These are phyloP conservation scores for Curvularia lunata DNA, from an alignment of 2,329 filamentous ascomycete species.

Conservation along the genomic window DNA sequence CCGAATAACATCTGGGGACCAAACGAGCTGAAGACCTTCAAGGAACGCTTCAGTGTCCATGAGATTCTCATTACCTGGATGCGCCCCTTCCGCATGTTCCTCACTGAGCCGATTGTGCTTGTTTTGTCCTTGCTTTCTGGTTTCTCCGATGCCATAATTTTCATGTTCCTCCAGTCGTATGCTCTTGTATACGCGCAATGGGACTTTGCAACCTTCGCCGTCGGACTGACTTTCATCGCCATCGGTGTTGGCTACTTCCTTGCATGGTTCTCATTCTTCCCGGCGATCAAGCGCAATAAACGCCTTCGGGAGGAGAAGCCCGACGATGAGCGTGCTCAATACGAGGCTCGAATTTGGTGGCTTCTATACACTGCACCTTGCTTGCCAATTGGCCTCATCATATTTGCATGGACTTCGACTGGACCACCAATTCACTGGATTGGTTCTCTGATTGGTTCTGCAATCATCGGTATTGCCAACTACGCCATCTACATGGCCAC, in stretches of 20 bases:
- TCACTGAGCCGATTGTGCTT: slow-evolving; percentile 77
- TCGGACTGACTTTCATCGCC: slow-evolving; percentile 69
- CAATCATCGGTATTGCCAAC: slow-evolving; percentile 73
- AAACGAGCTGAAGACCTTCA: slow-evolving; percentile 65
- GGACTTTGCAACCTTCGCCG: slow-evolving; percentile 63
- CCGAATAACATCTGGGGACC: slow-evolving; percentile 72
- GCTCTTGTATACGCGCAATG: slow-evolving; percentile 71
- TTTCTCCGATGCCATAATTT: slow-evolving; percentile 78
- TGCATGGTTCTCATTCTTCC: slow-evolving; percentile 67
- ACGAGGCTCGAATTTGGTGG: slow-evolving; percentile 66
- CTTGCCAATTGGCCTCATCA: slow-evolving; percentile 71
- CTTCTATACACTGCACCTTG: slow-evolving; percentile 67
- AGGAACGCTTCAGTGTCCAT: slow-evolving; percentile 46
- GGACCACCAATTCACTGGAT: slow-evolving; percentile 73
- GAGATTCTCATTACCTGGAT: slow-evolving; percentile 59
- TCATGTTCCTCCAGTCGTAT: slow-evolving; percentile 78
- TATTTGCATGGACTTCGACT: slow-evolving; percentile 73
- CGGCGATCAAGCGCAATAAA: slow-evolving; percentile 53
- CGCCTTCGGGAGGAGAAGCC: slow-evolving; percentile 38
- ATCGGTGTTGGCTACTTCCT: slow-evolving; percentile 67
- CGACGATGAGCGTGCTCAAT: slow-evolving; percentile 41
- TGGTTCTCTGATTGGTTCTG: slow-evolving; percentile 68
- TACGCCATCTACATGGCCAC: slow-evolving; percentile 79
- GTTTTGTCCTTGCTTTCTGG: slow-evolving; percentile 74
- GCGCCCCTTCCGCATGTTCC: slow-evolving; percentile 73